A percentile compares a stretch with the other conserved stretches of the same genome.
phyloP scores from a whole-genome alignment of 2,329 filamentous ascomycete genomes.

The Furcasterigmium sp. region DNA sequence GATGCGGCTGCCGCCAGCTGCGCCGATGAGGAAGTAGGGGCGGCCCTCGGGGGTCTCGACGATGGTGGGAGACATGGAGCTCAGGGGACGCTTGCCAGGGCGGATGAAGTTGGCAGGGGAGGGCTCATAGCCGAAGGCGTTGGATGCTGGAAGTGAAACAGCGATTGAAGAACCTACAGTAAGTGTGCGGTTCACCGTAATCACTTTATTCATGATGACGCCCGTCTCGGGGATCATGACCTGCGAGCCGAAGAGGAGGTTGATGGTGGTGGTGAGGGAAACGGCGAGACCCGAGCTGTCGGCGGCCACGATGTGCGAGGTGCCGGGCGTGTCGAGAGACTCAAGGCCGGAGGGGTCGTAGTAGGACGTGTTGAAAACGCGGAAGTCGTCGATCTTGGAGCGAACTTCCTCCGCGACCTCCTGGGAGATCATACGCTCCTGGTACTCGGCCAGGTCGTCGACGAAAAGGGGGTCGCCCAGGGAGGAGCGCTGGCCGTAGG shows the following conservation, averaged over 20 bases:
- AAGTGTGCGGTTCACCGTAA: no score
- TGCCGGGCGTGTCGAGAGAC: conserved; percentile 57
- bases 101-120: conserved; percentile 69
- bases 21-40: conserved; percentile 68
- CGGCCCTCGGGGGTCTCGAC: conserved; percentile 64
- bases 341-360: conserved; percentile 42
- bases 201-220: conserved; percentile 62
- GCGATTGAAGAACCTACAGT: no score
- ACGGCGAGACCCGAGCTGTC: conserved; percentile 69
- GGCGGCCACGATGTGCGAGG: conserved; percentile 60
- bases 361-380: conserved; percentile 30
- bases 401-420: conserved; percentile 48
- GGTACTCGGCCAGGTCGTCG: conserved; percentile 50
- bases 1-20: conserved; percentile 79
- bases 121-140: conserved; percentile 74
- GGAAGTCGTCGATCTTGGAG: conserved; percentile 35
- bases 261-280: conserved; percentile 75
- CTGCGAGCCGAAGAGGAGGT: conserved; percentile 71
- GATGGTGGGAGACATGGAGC: conserved; percentile 72
- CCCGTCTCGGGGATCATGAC: conserved; percentile 78
- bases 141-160: conserved; percentile 70
- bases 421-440: conserved; percentile 60
- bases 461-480: conserved; percentile 76
- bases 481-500: conserved; percentile 67
- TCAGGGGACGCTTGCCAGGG: conserved; percentile 73